A percentile compares a stretch with the other conserved stretches of the same genome.
These are phyloP conservation scores for Hirschfeldia incana DNA, from an alignment of 345 rosid genomes.

Conservation along the genomic window DNA sequence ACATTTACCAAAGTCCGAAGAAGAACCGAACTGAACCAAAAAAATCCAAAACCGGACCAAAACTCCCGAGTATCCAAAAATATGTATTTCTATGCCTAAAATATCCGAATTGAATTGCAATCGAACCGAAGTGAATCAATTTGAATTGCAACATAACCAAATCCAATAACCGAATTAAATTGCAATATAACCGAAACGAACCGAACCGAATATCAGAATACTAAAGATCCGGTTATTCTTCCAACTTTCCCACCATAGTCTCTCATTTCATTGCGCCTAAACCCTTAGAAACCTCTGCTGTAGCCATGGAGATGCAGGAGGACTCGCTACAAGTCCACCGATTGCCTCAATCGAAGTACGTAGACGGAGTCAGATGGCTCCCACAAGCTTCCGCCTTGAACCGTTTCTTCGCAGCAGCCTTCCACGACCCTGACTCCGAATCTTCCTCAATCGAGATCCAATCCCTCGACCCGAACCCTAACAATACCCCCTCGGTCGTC, in stretches of 20 bases:
- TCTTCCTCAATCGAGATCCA: slow-evolving; percentile 60
- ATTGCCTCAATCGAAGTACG: slow-evolving; percentile 57
- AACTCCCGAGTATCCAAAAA: too few relatives aligned
- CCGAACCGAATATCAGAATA: neutral
- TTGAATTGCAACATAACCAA: too few relatives aligned
- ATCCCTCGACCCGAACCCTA: slow-evolving; percentile 43
- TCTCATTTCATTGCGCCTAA: neutral
- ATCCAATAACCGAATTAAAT: too few relatives aligned
- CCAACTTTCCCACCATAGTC: slow-evolving; percentile 21
- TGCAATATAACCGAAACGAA: neutral
- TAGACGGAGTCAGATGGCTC: slow-evolving; percentile 85
- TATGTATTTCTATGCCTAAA: too few relatives aligned
- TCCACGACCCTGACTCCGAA: slow-evolving; percentile 53
- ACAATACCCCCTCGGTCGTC: slow-evolving; percentile 24
- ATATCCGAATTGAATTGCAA: too few relatives aligned
- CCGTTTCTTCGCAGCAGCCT: slow-evolving; percentile 54
- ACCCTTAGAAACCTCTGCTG: slow-evolving; percentile 31
- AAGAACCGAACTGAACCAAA: too few relatives aligned
- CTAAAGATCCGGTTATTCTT: neutral
- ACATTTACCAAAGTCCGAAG: neutral
- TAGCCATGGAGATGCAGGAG: slow-evolving; percentile 56
- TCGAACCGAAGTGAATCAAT: neutral
- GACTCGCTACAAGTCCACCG: slow-evolving; percentile 49
- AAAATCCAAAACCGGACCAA: too few relatives aligned
- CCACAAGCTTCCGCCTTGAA: slow-evolving; percentile 71